Evolutionary conservation across 495 filamentous ascomycete species (phyloP), one percentile per base, ranked within the genome.

Genomic region (Diplogelasinospora grovesii): DNA sequence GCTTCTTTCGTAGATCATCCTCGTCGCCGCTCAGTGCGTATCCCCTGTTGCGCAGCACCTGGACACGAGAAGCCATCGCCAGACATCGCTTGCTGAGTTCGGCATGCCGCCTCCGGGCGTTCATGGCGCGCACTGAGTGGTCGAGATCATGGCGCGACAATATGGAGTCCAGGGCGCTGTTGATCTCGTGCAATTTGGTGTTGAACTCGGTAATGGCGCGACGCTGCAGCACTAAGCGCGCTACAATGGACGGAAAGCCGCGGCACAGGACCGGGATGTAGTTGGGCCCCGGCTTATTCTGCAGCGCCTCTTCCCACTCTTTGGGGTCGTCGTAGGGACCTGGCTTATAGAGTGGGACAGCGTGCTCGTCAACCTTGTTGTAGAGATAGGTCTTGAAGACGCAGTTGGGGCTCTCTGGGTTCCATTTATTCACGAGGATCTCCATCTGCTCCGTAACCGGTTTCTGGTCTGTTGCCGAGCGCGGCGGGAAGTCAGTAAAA

Each of bases 231-330:
- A 79, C 72, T 15, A 95, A 78, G 15, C 92, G 83, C 46, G 82
- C 76, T 25, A 84, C 82, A 28, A 99, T 60, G 20, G 69, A 65
- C 19, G 63, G 59, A 48, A 76, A 78, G 13, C 74, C 74, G 1
- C 62, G 58, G 50, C 70, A 71, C 0, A 78, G 54, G 3, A 88
- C 83, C 8, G 86, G 86, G 24, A 93, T 81, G 50, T 77, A 85
- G 46, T 81, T 84, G 3, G 83, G 70, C 30, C 70, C 80, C 5
- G 92, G 90, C 54, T 90, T 85, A 46, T 86, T 79, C 45, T 80
- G 74, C 39, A 95, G 72, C 8, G 92, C 92, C 52, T 95, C 88
- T 49, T 99, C 92, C 89, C 89, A 99, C 57, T 84, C 89, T 23
- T 75, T 72, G 18, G 81, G 76, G 61, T 94, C 82, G 49, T 97